phyloP scores from a whole-genome alignment of 1,139 yeast species.

The Magnusiomyces suaveolens region DNA sequence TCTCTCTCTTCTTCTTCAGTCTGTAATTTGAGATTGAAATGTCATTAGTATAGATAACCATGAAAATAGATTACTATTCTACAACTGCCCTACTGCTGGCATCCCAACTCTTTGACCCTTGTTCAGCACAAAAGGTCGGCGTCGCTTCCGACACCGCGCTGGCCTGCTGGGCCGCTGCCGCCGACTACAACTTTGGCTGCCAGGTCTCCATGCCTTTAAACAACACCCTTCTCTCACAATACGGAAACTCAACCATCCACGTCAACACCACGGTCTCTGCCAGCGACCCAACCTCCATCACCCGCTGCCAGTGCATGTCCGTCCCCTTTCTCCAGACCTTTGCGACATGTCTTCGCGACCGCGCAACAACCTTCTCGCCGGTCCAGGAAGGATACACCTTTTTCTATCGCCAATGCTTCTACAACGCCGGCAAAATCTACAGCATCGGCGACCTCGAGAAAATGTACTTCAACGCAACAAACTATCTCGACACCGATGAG shows the following conservation, averaged over 20 bases:
- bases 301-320: slow-evolving; percentile 10
- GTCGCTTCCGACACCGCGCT: slow-evolving; percentile 11
- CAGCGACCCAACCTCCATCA: background rate
- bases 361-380: slow-evolving; percentile 2
- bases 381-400: slow-evolving; percentile 11
- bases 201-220: background rate
- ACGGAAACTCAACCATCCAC: background rate
- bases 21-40: too few relatives aligned
- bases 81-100: background rate
- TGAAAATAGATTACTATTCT: background rate
- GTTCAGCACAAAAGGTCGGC: slow-evolving; percentile 14
- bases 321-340: slow-evolving; percentile 11
- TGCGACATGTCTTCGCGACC: slow-evolving; percentile 10
- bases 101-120: background rate
- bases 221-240: too few relatives aligned
- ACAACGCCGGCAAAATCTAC: slow-evolving; percentile 8
- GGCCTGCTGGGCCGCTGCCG: slow-evolving; percentile 14
- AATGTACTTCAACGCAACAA: slow-evolving; percentile 9
- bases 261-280: background rate
- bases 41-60: background rate
- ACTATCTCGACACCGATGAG: background rate
- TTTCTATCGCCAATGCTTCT: slow-evolving; percentile 12
- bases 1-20: too few relatives aligned
- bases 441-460: slow-evolving; percentile 13
- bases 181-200: slow-evolving; percentile 12